Evolutionary conservation across 352 stramenopile genomes (phyloP).

Genomic region (Phytophthora macrochlamydospora): DNA sequence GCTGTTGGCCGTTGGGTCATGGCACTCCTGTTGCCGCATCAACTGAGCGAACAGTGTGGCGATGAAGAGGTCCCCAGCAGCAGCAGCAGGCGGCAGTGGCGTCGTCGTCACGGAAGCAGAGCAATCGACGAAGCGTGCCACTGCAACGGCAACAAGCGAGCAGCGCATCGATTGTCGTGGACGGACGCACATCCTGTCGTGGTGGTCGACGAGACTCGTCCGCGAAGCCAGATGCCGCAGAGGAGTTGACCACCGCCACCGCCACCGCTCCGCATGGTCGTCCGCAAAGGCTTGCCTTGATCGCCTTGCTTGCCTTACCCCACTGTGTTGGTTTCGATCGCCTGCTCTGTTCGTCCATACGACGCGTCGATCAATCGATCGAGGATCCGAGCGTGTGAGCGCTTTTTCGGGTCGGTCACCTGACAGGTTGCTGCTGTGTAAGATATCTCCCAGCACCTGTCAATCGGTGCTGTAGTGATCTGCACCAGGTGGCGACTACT

Average conservation of each 20-base stretch:
- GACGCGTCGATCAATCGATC: neutral
- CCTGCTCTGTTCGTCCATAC: neutral
- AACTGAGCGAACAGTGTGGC: too few relatives aligned
- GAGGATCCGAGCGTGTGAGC: neutral
- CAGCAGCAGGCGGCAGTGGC: too few relatives aligned
- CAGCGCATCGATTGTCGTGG: neutral
- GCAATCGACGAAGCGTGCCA: neutral
- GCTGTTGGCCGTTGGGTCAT: neutral
- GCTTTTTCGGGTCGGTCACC: too few relatives aligned
- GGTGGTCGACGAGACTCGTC: neutral
- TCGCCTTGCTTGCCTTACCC: too few relatives aligned
- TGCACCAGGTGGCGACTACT: slow-evolving; percentile 3
- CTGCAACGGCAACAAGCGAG: neutral
- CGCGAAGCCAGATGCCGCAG: neutral
- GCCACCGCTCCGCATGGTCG: too few relatives aligned
- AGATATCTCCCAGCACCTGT: neutral
- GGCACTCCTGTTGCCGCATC: too few relatives aligned
- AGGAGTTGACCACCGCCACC: neutral
- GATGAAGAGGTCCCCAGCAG: too few relatives aligned
- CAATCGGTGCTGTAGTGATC: neutral
- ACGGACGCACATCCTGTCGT: neutral
- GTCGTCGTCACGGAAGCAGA: neutral
- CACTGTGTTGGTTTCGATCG: neutral
- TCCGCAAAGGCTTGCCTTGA: too few relatives aligned
- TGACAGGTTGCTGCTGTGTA: neutral